Base-by-base conservation (phyloP, 441 rosid genomes). In the Adansonia gregorii region DNA sequence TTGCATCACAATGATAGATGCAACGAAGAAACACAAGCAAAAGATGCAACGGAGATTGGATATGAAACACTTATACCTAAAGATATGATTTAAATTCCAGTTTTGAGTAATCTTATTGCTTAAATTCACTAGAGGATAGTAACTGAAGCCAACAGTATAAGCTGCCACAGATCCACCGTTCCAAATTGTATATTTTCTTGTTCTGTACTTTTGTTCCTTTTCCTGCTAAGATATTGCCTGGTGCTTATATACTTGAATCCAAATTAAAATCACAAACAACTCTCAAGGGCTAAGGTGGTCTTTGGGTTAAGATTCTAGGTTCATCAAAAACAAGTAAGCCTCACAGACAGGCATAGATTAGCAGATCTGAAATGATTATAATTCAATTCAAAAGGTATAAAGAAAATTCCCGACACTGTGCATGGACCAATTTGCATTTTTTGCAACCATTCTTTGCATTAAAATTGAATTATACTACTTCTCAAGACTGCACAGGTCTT, bases 91-190 rank as follows among this genome's bases (percentile, higher is more conserved):
- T 68, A 49, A 6, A 48, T 20, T 48, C 3, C 41, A 20, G 14
- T 46, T 67, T 67, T 11, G 55, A 67, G 55, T 10, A 12, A 19
- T 45, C 72, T 67, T 27, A 61, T 61, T 61, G 27, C 67, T 61
- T 45, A 67, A 14, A 45, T 67, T 45, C 27, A 48, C 17, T 11
- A 48, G 39, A 68, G 10, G 67, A 2, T 14, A n/a, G 11, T 56
- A 19, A 56, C 8, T 17, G 1, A 56, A 56, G 27, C 61, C 61
- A 56, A 59, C 15, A 2, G 1, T 58, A 31, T 64, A 15, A 64
- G 11, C 46, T 10, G 3, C 45, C 68, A 35, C 8, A 64, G 11
- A 35, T 35, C 20, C 5, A 51, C 56, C n/a, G n/a, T 51, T 27
- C n/a, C 17, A 22, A 2, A 1, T 2, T 48, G 41, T 11, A 48